A percentile compares a stretch with the other conserved stretches of the same genome.
Conservation (phyloP, 306 rosid species). For the Trifolium repens region DNA sequence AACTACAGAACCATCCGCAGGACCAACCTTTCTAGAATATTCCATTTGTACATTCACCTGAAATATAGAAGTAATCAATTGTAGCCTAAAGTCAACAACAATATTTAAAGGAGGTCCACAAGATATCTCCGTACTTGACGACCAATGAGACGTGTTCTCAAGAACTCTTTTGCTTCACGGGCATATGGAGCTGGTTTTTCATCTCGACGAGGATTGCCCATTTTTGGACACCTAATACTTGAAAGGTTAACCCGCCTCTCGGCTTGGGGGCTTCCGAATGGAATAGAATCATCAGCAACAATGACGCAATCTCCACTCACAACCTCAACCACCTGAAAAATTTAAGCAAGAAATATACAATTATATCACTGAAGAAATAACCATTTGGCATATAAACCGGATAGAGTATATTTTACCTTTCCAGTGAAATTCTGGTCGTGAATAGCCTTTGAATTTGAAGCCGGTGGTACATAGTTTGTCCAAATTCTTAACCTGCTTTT, state of each 20-base stretch:
- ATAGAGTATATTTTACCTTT: constrained; percentile 63
- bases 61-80: constrained; percentile 33
- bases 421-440: constrained; percentile 95
- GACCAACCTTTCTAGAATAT: constrained; percentile 79
- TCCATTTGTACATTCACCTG: constrained; percentile 98
- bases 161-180: constrained; percentile 97
- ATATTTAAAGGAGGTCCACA: constrained; percentile 32
- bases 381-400: constrained; percentile 12
- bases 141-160: constrained; percentile 91
- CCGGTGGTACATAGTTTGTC: constrained; percentile 92
- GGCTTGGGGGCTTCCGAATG: constrained; percentile 88
- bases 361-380: neutral
- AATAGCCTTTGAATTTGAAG: constrained; percentile 94
- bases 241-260: constrained; percentile 97
- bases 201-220: constrained; percentile 97
- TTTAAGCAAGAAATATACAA: constrained; percentile 32
- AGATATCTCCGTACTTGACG: constrained; percentile 66
- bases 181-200: constrained; percentile 99
- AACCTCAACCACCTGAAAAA: constrained; percentile 92
- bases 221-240: constrained; percentile 96
- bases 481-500: constrained; percentile 76
- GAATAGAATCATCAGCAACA: constrained; percentile 94
- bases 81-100: constrained; percentile 17
- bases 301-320: constrained; percentile 93
- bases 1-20: constrained; percentile 61